Percentiles rank a stretch among this genome's conserved stretches.
These are phyloP conservation scores for Panaeolus cyanescens DNA, from an alignment of 768 basidiomycete genomes.

Conservation along the genomic window DNA sequence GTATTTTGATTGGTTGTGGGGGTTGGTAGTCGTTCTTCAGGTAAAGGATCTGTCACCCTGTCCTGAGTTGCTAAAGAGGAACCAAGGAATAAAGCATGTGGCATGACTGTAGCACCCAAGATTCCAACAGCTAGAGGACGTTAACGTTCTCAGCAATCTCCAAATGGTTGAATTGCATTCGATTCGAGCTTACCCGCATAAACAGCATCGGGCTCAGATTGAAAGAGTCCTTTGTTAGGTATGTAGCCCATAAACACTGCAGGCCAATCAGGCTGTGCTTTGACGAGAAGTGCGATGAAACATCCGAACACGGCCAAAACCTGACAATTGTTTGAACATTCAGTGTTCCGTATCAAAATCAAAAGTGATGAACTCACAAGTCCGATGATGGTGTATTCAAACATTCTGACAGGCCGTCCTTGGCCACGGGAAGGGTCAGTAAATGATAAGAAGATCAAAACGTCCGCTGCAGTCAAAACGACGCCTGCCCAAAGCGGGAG, in stretches of 20 bases:
- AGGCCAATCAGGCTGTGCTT: conserved; percentile 65
- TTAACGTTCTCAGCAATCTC: not conserved
- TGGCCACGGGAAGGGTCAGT: conserved; percentile 57
- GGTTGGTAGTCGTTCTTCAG: conserved; percentile 12
- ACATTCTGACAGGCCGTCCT: conserved; percentile 56
- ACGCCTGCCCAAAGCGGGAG: conserved; percentile 61
- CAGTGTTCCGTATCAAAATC: conserved; percentile 11
- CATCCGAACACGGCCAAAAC: conserved; percentile 64
- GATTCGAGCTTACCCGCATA: conserved; percentile 47
- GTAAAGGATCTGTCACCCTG: conserved; percentile 28
- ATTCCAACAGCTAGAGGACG: conserved; percentile 52
- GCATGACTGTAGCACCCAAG: conserved; percentile 78
- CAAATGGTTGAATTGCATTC: conserved; percentile 9
- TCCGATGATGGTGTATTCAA: conserved; percentile 56
- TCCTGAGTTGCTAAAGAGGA: conserved; percentile 37
- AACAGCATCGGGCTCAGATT: conserved; percentile 46
- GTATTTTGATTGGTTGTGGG: conserved; percentile 5
- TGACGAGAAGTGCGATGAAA: conserved; percentile 67
- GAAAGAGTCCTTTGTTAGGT: conserved; percentile 56
- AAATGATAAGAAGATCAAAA: conserved; percentile 60
- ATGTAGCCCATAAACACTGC: conserved; percentile 68
- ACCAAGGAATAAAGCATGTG: conserved; percentile 55
- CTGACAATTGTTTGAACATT: conserved; percentile 27
- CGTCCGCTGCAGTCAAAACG: conserved; percentile 58
- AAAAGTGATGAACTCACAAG: conserved; percentile 45